A percentile compares a stretch with the other conserved stretches of the same genome.
These are phyloP conservation scores for Leccinum barrowsii DNA, from an alignment of 768 basidiomycete species.

Conservation along the genomic window DNA sequence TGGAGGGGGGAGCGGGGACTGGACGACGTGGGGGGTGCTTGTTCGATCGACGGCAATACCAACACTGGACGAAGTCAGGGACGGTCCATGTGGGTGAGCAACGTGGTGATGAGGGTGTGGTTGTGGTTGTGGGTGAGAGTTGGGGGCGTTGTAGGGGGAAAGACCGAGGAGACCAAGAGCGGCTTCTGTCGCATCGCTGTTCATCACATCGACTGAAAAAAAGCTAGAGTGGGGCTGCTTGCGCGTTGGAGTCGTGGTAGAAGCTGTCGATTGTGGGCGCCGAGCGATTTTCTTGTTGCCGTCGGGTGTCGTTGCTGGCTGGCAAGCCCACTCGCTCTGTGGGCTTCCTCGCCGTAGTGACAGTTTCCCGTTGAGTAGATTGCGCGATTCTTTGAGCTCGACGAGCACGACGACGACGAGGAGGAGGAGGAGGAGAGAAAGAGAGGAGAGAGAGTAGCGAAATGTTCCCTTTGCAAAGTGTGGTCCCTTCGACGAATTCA, in stretches of 20 bases:
- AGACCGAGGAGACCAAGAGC: constrained; percentile 56
- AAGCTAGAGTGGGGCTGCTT: constrained; percentile 1
- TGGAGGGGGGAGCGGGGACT: constrained; percentile 22
- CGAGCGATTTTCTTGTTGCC: no score
- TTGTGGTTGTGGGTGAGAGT: constrained; percentile 25
- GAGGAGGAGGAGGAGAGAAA: constrained; percentile 2
- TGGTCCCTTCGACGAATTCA: constrained; percentile 6
- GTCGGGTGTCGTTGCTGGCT: no score
- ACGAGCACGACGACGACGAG: constrained; percentile 14
- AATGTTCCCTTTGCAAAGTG: constrained; percentile 20
- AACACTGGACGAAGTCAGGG: constrained; percentile 22
- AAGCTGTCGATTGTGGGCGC: no score
- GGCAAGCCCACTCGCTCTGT: no score
- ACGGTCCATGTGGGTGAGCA: constrained; percentile 24
- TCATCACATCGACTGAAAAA: constrained; percentile 32
- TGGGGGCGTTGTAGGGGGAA: constrained; percentile 34
- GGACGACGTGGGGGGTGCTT: constrained; percentile 18
- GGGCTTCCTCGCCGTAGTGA: no score
- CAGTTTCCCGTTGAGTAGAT: background rate
- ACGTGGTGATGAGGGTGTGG: constrained; percentile 24
- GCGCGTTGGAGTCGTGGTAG: constrained; percentile 7
- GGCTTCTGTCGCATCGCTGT: constrained; percentile 57
- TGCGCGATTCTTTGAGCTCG: constrained; percentile 11
- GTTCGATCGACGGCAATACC: constrained; percentile 27
- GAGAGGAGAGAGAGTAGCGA: constrained; percentile 5